Base-by-base conservation (phyloP, 345 rosid species). In the Excoecaria agallocha region DNA sequence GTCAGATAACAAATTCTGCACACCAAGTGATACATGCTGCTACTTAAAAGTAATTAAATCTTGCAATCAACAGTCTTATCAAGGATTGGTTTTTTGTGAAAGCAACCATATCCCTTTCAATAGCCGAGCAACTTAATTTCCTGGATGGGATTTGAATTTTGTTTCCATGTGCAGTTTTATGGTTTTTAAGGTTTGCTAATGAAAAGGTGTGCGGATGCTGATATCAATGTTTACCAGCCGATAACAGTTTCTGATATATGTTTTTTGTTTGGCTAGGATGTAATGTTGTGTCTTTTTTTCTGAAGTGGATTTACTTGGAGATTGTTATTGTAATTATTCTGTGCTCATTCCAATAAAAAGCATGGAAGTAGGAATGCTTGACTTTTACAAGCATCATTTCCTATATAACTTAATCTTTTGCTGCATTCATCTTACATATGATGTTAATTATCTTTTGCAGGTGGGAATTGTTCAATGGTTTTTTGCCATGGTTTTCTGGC, bases 401-500 rank as follows among this genome's bases (percentile, higher is more conserved):
- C 5, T 35, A 69, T n/a, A 5, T 11, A 19, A 54, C 43, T 19
- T 41, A 20, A 48, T 57, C 57, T 35, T 9, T 56, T 24, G 12
- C 51, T 9, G 19, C 45, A 15, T 30, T 20, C 59, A 17, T 59
- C 19, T 5, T 6, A 10, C 7, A 20, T 24, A 24, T 67, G 10
- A 37, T 67, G 39, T 38, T 48, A 41, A 12, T 45, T 12, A 41
- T 46, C 17, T 66, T 75, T 68, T 66, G 50, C 67, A 75, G 78
- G 78, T 67, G 78, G 59, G 39, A 46, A 43, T 4, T 17, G 30
- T 37, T 25, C 61, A 66, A 59, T n/a, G 62, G 60, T 57, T 74
- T 57, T 74, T 66, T 68, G 17, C 66, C 17, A 20, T 52, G 20
- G 39, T 67, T 66, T 74, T 58, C 57, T 71, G 74, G 56, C 46